Conservation (phyloP, 2,329 filamentous ascomycete species). For the Pseudopyrenochaeta lycopersici region DNA sequence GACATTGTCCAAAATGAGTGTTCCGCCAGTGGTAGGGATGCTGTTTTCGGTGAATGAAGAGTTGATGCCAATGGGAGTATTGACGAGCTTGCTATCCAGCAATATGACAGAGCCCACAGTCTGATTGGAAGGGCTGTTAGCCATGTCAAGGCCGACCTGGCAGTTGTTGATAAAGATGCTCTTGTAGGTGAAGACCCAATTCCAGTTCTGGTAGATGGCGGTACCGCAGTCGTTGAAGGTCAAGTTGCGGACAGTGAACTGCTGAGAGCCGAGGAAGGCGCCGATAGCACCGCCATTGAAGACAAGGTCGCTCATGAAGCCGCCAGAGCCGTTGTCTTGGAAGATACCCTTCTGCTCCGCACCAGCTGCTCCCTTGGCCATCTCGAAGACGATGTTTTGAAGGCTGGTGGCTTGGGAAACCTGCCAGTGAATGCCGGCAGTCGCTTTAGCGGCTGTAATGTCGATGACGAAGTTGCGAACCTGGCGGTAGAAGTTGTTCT, state of each 20-base stretch:
- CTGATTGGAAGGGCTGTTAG: slow-evolving; percentile 67
- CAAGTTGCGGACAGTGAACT: slow-evolving; percentile 64
- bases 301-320: slow-evolving; percentile 66
- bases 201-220: slow-evolving; percentile 64
- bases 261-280: slow-evolving; percentile 70
- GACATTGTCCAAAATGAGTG: slow-evolving; percentile 87
- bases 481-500: slow-evolving; percentile 66
- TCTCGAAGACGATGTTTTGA: slow-evolving; percentile 69
- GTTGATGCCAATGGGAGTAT: slow-evolving; percentile 78
- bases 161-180: slow-evolving; percentile 58
- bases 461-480: slow-evolving; percentile 65
- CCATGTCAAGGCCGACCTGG: slow-evolving; percentile 60
- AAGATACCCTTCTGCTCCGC: slow-evolving; percentile 67
- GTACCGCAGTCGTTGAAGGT: slow-evolving; percentile 60
- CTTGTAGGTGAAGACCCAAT: slow-evolving; percentile 62
- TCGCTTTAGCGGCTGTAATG: slow-evolving; percentile 48
- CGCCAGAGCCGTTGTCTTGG: slow-evolving; percentile 68
- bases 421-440: slow-evolving; percentile 71
- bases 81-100: slow-evolving; percentile 79
- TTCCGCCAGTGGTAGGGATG: slow-evolving; percentile 76
- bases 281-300: slow-evolving; percentile 70
- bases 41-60: slow-evolving; percentile 78
- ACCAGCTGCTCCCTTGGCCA: slow-evolving; percentile 56
- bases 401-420: slow-evolving; percentile 71
- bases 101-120: slow-evolving; percentile 87